Evolutionary conservation across 2,329 filamentous ascomycete species (phyloP), one percentile per base, ranked within the genome.

Genomic region (Ceratocystis eucalypticola): DNA sequence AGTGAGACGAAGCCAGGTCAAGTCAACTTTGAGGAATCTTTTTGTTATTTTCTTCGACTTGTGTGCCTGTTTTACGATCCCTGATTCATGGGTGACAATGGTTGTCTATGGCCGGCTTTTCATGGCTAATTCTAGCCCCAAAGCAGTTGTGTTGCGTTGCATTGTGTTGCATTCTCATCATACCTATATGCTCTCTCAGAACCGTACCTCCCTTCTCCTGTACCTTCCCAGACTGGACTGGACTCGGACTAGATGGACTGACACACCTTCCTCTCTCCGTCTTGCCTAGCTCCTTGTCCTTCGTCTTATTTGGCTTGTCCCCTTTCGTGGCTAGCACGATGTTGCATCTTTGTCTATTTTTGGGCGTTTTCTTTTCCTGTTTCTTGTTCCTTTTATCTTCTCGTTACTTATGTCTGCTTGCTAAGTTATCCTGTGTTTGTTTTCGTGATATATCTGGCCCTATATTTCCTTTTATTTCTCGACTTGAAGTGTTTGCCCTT

Each of bases 311-410:
- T 48, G 41, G 12, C 33, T 61, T 48, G 45, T 62, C 12, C 57
- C 5, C 61, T 66, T 50, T 50, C 44, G 22, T 41, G 30, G 6
- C 45, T 55, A 41, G 37, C 37, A 37, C 45, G 20, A 50, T 53
- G 20, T 62, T 62, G 20, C 28, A 41, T 63, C 44, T 62, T 48
- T 25, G n/a, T 66, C 46, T 57, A 61, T 61, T 66, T 61, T 61
- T 66, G 44, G 44, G 45, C 30, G 44, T 53, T 66, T 62, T 55
- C 28, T 65, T 55, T 62, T 66, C 53, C 17, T 61, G 15, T 62
- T n/a, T 41, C 28, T 25, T 62, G 30, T 50, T 41, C 37, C 37
- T 41, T 57, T 62, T 37, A 55, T 55, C 37, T 44, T 20, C n/a
- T 66, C 41, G 20, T 25, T 44, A 44, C 45, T 30, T 33, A 41